A percentile compares a stretch with the other conserved stretches of the same genome.
These are phyloP conservation scores for Boeremia exigua DNA, from an alignment of 2,329 filamentous ascomycete species.

Conservation along the genomic window DNA sequence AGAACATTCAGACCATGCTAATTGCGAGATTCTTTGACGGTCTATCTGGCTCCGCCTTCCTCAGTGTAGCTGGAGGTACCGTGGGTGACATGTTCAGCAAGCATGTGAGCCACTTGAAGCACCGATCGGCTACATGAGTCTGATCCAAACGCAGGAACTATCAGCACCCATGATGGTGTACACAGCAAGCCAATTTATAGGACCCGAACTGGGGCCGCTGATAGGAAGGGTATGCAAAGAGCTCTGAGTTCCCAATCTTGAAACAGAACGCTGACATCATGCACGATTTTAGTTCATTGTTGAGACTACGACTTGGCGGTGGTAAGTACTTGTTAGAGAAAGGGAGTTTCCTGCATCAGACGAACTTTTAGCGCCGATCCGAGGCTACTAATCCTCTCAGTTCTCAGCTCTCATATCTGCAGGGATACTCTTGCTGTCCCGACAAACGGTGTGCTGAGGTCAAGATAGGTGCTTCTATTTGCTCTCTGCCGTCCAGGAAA, in stretches of 20 bases:
- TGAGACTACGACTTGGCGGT: slow-evolving; percentile 69
- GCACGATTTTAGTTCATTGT: too few species aligned
- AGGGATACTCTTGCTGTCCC: too few species aligned
- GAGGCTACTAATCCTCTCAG: too few species aligned
- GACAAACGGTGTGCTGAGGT: slow-evolving; percentile 32
- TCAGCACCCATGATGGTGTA: slow-evolving; percentile 84
- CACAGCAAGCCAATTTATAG: slow-evolving; percentile 58
- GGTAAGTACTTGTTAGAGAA: slow-evolving; percentile 39
- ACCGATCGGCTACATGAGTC: slow-evolving; percentile 12
- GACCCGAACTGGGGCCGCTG: slow-evolving; percentile 63
- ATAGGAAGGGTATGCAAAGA: too few species aligned
- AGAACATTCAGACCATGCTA: slow-evolving; percentile 81
- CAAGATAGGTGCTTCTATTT: slow-evolving; percentile 67
- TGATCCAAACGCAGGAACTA: slow-evolving; percentile 67
- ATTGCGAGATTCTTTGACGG: slow-evolving; percentile 79
- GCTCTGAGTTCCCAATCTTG: too few species aligned
- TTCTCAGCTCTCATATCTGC: too few species aligned
- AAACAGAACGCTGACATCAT: too few species aligned
- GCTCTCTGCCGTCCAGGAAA: slow-evolving; percentile 61
- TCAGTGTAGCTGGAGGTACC: slow-evolving; percentile 79
- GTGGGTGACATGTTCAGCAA: slow-evolving; percentile 69
- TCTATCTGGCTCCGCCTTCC: slow-evolving; percentile 67
- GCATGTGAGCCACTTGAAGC: slow-evolving; percentile 31
- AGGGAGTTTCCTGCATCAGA: too few species aligned
- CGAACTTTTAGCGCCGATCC: too few species aligned